phyloP scores from a whole-genome alignment of 352 stramenopile genomes.

The Phytopythium litorale region DNA sequence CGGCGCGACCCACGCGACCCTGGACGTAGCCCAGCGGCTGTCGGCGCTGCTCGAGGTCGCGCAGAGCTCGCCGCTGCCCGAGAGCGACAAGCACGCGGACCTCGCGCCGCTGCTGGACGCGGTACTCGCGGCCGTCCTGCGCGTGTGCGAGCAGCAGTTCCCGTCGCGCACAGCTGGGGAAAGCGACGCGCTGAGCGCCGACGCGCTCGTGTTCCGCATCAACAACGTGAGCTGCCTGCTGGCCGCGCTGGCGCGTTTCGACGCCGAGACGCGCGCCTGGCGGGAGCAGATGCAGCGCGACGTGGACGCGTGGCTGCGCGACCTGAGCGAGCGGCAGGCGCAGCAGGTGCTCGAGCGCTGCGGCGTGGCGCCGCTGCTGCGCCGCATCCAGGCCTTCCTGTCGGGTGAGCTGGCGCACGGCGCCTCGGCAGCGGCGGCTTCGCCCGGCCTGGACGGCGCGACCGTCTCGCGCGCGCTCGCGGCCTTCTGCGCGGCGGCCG shows the following conservation, averaged over 20 bases:
- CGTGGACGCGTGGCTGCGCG: slow-evolving; percentile 29
- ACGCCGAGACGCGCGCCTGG: slow-evolving; percentile 37
- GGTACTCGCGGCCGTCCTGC: slow-evolving; percentile 38
- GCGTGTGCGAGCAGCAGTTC: slow-evolving; percentile 49
- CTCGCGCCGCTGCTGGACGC: slow-evolving; percentile 50
- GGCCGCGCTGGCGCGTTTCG: slow-evolving; percentile 35
- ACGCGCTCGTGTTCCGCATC: slow-evolving; percentile 62
- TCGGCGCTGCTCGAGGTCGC: slow-evolving; percentile 53
- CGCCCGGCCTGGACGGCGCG: slow-evolving; percentile 34
- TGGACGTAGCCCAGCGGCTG: slow-evolving; percentile 58
- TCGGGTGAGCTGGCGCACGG: slow-evolving; percentile 14
- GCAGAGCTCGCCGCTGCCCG: slow-evolving; percentile 49
- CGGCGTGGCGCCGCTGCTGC: slow-evolving; percentile 30
- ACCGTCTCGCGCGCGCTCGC: slow-evolving; percentile 53
- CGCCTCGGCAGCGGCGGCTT: slow-evolving; percentile 6
- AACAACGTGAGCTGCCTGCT: slow-evolving; percentile 76
- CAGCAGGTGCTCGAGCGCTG: slow-evolving; percentile 45
- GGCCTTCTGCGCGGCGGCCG: slow-evolving; percentile 40
- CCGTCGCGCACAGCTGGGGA: not conserved
- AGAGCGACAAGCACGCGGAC: slow-evolving; percentile 46
- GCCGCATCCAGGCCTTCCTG: slow-evolving; percentile 36
- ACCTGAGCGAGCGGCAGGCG: slow-evolving; percentile 43
- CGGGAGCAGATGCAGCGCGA: slow-evolving; percentile 23
- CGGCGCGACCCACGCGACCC: slow-evolving; percentile 43
- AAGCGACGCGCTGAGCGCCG: slow-evolving; percentile 19